These are phyloP conservation scores for Blastocystis sp. DNA, from an alignment of 352 stramenopile species.

Conservation along the genomic window DNA sequence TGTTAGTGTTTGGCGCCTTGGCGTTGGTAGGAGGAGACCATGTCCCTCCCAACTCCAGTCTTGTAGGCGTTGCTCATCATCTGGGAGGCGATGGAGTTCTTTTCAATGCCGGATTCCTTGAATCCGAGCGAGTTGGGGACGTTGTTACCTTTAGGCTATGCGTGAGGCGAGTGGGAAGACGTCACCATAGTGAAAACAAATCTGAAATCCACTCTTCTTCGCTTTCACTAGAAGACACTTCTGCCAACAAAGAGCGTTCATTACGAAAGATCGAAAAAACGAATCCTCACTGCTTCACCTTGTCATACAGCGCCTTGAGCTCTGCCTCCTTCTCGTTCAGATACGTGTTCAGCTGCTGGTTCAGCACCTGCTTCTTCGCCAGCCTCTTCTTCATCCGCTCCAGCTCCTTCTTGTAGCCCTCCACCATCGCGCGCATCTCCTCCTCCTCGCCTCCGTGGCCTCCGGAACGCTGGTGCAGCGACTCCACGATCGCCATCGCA, in stretches of 20 bases:
- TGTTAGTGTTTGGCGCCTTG: not conserved
- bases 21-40: not conserved
- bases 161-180: not conserved
- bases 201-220: not conserved
- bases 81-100: not conserved
- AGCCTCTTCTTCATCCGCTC: not conserved
- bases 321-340: slow-evolving; percentile 59
- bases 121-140: not conserved
- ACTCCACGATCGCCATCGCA: slow-evolving; percentile 33
- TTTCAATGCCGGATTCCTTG: not conserved
- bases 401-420: slow-evolving; percentile 47
- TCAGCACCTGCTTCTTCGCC: slow-evolving; percentile 1
- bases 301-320: not conserved
- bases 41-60: not conserved
- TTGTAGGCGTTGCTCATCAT: not conserved
- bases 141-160: not conserved
- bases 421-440: not conserved
- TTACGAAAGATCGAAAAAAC: not conserved
- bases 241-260: not conserved
- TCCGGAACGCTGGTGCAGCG: not conserved
- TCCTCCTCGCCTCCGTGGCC: not conserved
- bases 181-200: not conserved
- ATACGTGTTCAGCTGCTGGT: slow-evolving; percentile 47
- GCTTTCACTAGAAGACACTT: not conserved
- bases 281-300: not conserved